These are phyloP conservation scores for Stentor roeselii DNA, from an alignment of 73 alveolate genomes.

Conservation along the genomic window DNA sequence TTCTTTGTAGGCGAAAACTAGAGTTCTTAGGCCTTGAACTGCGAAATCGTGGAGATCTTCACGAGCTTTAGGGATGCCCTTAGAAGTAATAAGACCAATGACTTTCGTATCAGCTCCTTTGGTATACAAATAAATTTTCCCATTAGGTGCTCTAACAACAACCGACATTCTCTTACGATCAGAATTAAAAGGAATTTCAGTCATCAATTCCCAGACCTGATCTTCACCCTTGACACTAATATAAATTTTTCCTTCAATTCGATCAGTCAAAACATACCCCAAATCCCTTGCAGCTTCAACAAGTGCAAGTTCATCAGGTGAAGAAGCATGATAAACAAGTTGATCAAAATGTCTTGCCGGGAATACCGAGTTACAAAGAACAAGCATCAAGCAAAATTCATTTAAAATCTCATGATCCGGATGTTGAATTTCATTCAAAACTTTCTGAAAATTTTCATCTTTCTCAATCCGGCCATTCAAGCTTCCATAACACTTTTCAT, in stretches of 20 bases:
- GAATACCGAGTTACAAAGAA: conserved; percentile 80
- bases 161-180: conserved; percentile 83
- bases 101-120: conserved; percentile 97
- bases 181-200: conserved; percentile 63
- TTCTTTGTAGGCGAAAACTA: conserved; percentile 2
- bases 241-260: too few relatives aligned
- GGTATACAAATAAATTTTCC: conserved; percentile 44
- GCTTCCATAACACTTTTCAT: background rate
- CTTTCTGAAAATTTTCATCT: background rate
- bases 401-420: conserved; percentile 49
- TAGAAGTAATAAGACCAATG: too few relatives aligned
- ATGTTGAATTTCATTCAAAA: conserved; percentile 57
- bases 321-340: conserved; percentile 56
- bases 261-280: too few relatives aligned
- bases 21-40: conserved; percentile 21
- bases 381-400: conserved; percentile 51
- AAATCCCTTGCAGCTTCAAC: background rate
- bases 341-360: conserved; percentile 52
- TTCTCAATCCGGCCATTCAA: background rate
- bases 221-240: conserved; percentile 54
- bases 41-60: background rate
- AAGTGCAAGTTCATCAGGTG: conserved; percentile 91
- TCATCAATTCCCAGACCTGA: conserved; percentile 56
- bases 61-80: too few relatives aligned
- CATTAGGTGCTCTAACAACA: conserved; percentile 58